A percentile compares a stretch with the other conserved stretches of the same genome.
Conservation (phyloP, 495 filamentous ascomycete genomes). For the Gamarada debralockiae region DNA sequence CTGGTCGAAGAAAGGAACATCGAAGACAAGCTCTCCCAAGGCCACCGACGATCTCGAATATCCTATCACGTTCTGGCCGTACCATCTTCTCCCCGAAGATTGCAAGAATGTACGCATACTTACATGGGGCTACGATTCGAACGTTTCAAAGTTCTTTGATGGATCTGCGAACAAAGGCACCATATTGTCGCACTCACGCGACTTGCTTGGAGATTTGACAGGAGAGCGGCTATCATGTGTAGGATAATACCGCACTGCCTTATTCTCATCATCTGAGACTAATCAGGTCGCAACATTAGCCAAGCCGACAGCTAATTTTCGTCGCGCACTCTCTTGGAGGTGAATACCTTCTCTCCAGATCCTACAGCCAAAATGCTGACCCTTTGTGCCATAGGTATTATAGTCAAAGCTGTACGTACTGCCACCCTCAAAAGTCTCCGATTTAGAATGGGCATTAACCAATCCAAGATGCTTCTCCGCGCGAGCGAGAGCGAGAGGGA, state of each 20-base stretch:
- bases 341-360: conserved; percentile 1
- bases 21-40: background rate
- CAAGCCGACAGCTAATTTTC: conserved; percentile 9
- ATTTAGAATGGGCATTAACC: background rate
- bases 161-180: conserved; percentile 24
- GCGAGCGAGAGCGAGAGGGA: background rate
- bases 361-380: background rate
- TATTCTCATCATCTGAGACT: background rate
- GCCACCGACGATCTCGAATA: conserved; percentile 7
- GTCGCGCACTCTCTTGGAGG: conserved; percentile 21
- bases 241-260: background rate
- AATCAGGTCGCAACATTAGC: conserved; percentile 2
- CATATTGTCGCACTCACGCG: conserved; percentile 32
- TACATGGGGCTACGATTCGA: conserved; percentile 39
- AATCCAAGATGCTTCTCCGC: conserved; percentile 8
- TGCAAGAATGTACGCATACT: conserved; percentile 31
- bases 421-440: background rate
- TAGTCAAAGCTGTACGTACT: conserved; percentile 16
- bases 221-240: conserved; percentile 1
- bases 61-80: conserved; percentile 33
- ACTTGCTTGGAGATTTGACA: conserved; percentile 27
- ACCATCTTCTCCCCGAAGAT: conserved; percentile 32
- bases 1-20: background rate
- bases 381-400: conserved; percentile 9
- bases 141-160: conserved; percentile 27